Base-by-base conservation (phyloP, 805 yeast species). In the Saccharomyces paradoxus region DNA sequence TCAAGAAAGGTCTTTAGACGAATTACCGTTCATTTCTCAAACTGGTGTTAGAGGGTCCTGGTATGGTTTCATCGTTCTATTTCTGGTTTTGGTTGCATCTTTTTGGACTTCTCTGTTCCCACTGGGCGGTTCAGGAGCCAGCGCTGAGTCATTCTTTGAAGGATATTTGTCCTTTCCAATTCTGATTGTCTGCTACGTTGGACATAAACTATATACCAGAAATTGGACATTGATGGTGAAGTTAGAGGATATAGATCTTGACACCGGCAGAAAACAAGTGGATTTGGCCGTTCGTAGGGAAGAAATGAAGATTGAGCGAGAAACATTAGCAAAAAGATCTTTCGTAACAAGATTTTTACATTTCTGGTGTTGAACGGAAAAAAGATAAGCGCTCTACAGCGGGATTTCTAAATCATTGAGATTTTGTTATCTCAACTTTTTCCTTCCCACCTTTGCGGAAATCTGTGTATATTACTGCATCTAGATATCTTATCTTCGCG, bases 21-120 rank as follows among this genome's bases (percentile, higher is more conserved):
- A 86, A 68, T 74, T 87, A 51, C 78, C 83, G 2, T 87, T 77
- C 72, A 74, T 74, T 50, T 77, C 92, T 10, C 83, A 80, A 59
- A 74, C 79, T 31, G 94, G 94, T 56, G 67, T 82, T 44, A 70
- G 62, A 55, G 91, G 91, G 46, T 82, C 91, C 2, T 66, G 66
- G 58, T 77, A 77, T 60, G 91, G 92, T 54, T 65, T 79, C 27
- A 29, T 70, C 8, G 71, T 87, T 53, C 78, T 82, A 64, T 55
- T 76, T 51, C 69, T 84, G 57, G 83, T 86, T 50, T 71, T 87
- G 49, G 72, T 80, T 50, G 86, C 89, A 41, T 88, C 86, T 67
- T 86, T 87, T 75, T 87, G 91, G 91, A 76, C 82, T 53, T 88
- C 91, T 2, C 71, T 86, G 50, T 86, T 75, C 75, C 92, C 92